A percentile compares a stretch with the other conserved stretches of the same genome.
phyloP scores from a whole-genome alignment of 306 rosid genomes.

The Vigna nakashimae region DNA sequence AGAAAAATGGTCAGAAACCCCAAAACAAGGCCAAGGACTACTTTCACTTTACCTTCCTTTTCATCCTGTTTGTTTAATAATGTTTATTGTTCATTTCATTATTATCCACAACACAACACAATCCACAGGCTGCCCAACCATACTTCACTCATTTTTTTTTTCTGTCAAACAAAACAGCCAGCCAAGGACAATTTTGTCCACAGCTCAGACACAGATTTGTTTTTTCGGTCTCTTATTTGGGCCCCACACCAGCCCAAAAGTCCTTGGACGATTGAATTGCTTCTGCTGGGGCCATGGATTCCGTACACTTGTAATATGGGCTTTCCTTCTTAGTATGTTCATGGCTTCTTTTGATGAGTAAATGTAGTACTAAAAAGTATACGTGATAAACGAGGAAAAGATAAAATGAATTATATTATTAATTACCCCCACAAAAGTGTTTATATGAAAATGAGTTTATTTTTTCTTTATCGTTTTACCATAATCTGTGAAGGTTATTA shows the following conservation, averaged over 20 bases:
- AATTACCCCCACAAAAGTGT: too few species aligned
- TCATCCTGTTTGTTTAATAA: slow-evolving; percentile 30
- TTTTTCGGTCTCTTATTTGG: slow-evolving; percentile 55
- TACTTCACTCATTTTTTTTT: slow-evolving; percentile 13
- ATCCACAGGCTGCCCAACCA: neutral
- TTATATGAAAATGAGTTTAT: too few species aligned
- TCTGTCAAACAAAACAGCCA: slow-evolving; percentile 13
- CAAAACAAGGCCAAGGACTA: slow-evolving; percentile 35
- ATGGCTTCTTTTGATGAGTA: too few species aligned
- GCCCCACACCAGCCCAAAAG: slow-evolving; percentile 49
- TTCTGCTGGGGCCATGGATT: slow-evolving; percentile 51
- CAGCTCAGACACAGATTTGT: slow-evolving; percentile 39
- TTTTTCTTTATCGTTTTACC: too few species aligned
- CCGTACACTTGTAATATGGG: slow-evolving; percentile 46
- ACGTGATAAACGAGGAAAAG: too few species aligned
- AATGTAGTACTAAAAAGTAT: too few species aligned
- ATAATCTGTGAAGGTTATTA: too few species aligned
- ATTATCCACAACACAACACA: slow-evolving; percentile 38
- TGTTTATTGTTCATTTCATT: neutral
- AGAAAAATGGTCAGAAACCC: slow-evolving; percentile 57
- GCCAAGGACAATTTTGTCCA: slow-evolving; percentile 39
- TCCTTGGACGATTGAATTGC: slow-evolving; percentile 49
- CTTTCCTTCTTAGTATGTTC: neutral
- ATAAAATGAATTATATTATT: too few species aligned
- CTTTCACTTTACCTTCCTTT: slow-evolving; percentile 45